Conservation (phyloP, 768 basidiomycete species). For the Mrakia gelida region DNA sequence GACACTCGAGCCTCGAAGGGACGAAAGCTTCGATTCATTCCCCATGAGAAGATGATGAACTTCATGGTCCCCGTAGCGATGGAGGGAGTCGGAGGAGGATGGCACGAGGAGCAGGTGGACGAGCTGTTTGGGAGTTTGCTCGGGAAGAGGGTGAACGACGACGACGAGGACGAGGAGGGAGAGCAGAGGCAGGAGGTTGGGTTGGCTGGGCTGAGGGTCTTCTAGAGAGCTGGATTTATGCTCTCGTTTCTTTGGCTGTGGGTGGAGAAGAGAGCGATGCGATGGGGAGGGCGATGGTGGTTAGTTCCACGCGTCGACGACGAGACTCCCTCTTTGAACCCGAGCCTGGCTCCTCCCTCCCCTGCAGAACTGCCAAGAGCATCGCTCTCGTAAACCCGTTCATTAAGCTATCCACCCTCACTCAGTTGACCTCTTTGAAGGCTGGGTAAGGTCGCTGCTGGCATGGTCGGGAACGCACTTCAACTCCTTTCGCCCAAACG, state of each 20-base stretch:
- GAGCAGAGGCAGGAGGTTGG: conserved; percentile 8
- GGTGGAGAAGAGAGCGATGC: neutral
- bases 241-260: neutral
- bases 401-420: no score
- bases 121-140: conserved; percentile 86
- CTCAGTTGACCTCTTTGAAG: no score
- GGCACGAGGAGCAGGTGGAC: conserved; percentile 96
- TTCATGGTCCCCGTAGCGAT: conserved; percentile 83
- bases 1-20: conserved; percentile 96
- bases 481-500: no score
- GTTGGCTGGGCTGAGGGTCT: conserved; percentile 27
- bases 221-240: conserved; percentile 8
- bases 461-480: no score
- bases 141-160: conserved; percentile 48
- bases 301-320: neutral
- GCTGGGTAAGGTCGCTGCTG: no score
- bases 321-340: no score
- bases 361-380: no score
- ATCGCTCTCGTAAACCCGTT: no score
- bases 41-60: conserved; percentile 92
- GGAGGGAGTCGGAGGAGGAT: conserved; percentile 51
- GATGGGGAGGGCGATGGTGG: neutral
- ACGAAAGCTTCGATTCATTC: conserved; percentile 82
- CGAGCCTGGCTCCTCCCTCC: no score
- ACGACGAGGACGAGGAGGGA: conserved; percentile 36